These are phyloP conservation scores for Chaetomiaceae sp. DNA, from an alignment of 2,329 filamentous ascomycete species.

Conservation along the genomic window DNA sequence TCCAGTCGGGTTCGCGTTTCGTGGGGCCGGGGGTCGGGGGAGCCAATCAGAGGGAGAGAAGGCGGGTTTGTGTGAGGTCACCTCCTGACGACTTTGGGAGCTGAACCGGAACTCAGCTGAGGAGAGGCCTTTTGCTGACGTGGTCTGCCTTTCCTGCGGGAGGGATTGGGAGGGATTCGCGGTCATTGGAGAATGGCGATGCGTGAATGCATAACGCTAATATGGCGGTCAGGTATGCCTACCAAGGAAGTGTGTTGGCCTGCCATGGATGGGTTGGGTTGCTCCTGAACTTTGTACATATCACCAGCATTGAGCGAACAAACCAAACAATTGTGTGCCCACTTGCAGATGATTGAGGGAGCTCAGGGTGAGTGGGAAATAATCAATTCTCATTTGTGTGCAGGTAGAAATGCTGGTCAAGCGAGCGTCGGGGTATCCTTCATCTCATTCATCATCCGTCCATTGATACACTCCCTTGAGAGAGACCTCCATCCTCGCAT, in stretches of 20 bases:
- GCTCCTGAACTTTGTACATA: neutral
- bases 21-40: neutral
- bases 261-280: too few relatives aligned
- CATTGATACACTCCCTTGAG: neutral
- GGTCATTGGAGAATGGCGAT: neutral
- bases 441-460: neutral
- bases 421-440: conserved; percentile 9
- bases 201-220: neutral
- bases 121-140: neutral
- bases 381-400: neutral
- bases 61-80: neutral
- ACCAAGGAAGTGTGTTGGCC: neutral
- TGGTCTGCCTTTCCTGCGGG: neutral
- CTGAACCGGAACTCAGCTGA: neutral
- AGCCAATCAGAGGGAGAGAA: conserved; percentile 7
- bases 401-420: neutral
- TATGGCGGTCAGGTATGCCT: neutral
- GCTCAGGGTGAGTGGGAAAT: neutral
- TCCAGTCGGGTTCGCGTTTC: conserved; percentile 18
- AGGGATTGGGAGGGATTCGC: too few relatives aligned
- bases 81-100: neutral
- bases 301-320: too few relatives aligned
- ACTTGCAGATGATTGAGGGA: neutral
- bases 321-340: too few relatives aligned
- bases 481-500: too few relatives aligned